A percentile compares a stretch with the other conserved stretches of the same genome.
phyloP scores from a whole-genome alignment of 768 basidiomycete species.

The Lactifluus volemus region DNA sequence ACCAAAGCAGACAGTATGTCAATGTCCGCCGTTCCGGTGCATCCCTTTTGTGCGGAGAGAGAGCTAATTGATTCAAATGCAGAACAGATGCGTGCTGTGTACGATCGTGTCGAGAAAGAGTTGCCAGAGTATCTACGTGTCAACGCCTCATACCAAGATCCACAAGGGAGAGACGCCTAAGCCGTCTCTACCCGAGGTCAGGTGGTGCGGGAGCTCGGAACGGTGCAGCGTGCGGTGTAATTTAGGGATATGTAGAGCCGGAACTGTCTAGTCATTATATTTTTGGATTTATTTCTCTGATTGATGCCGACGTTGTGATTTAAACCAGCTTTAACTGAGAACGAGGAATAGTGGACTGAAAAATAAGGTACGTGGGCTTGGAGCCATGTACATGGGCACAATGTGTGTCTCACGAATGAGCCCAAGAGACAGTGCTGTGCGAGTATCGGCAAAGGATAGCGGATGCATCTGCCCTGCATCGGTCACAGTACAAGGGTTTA shows the following conservation, averaged over 20 bases:
- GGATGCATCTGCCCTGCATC: neutral
- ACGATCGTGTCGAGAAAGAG: neutral
- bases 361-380: too few species aligned
- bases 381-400: too few species aligned
- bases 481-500: neutral
- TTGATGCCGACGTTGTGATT: too few species aligned
- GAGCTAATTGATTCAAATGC: neutral
- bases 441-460: neutral
- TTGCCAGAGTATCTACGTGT: conserved; percentile 4
- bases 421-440: too few species aligned
- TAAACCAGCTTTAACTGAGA: too few species aligned
- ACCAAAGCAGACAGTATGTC: neutral
- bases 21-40: neutral
- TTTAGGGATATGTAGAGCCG: too few species aligned
- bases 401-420: too few species aligned
- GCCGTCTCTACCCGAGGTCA: neutral
- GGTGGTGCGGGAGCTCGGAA: too few species aligned
- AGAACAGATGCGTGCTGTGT: conserved; percentile 5
- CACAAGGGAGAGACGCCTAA: neutral
- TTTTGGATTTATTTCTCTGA: too few species aligned
- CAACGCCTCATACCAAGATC: neutral
- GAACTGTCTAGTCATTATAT: too few species aligned
- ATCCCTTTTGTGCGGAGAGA: neutral
- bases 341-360: too few species aligned
- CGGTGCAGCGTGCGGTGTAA: too few species aligned